A percentile compares a stretch with the other conserved stretches of the same genome.
These are phyloP conservation scores for Plasmodium malariae DNA, from an alignment of 169 alveolate species.

Conservation along the genomic window DNA sequence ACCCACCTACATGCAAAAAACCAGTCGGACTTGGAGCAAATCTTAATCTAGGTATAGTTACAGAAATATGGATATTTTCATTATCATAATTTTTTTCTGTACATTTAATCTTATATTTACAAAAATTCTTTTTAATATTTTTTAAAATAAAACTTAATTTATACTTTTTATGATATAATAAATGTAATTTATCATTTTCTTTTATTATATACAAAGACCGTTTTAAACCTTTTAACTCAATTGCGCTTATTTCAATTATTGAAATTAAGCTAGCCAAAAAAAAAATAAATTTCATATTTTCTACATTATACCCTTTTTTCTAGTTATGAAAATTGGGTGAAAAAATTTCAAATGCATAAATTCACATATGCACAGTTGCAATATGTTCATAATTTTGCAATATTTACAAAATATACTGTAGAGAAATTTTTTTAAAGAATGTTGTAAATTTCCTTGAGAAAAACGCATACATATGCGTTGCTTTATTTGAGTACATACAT, in stretches of 20 bases:
- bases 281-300: conserved; percentile 53
- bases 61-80: not conserved
- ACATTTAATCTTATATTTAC: conserved; percentile 26
- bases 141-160: conserved; percentile 26
- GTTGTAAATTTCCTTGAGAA: too few species aligned
- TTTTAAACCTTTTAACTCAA: conserved; percentile 2
- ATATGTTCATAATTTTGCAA: too few species aligned
- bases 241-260: not conserved
- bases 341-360: not conserved
- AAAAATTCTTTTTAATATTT: not conserved
- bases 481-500: too few species aligned
- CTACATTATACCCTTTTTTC: conserved; percentile 1
- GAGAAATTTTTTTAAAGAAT: too few species aligned
- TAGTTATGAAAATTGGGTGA: conserved; percentile 10
- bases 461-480: too few species aligned
- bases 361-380: too few species aligned
- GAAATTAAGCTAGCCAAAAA: conserved; percentile 20
- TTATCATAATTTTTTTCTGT: not conserved
- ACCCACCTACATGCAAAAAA: conserved; percentile 86
- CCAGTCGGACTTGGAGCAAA: conserved; percentile 90
- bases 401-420: too few species aligned
- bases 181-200: not conserved
- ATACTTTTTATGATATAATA: conserved; percentile 13
- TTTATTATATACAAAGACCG: not conserved
- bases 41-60: conserved; percentile 41